Conservation (phyloP, 805 yeast genomes). For the Kregervanrija pseudodelftensis region DNA sequence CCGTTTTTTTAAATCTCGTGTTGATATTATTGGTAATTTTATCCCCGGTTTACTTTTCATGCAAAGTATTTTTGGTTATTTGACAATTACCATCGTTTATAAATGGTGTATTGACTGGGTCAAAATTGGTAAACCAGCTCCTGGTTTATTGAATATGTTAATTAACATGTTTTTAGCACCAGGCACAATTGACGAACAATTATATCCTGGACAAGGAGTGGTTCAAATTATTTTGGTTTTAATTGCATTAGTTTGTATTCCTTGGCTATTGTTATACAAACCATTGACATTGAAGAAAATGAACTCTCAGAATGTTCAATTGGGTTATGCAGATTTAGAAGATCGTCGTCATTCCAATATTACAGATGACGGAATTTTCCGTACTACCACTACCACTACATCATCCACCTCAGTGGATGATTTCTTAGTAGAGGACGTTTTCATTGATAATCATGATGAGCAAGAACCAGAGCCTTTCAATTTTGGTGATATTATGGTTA, state of each 20-base stretch:
- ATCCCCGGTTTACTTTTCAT: constrained; percentile 67
- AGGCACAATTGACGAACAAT: constrained; percentile 57
- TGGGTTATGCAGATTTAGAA: constrained; percentile 45
- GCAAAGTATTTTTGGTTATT: constrained; percentile 72
- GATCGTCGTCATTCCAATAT: constrained; percentile 8
- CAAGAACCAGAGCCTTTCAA: constrained; percentile 36
- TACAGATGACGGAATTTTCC: constrained; percentile 6
- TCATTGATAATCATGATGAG: constrained; percentile 20
- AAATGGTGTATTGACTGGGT: constrained; percentile 74
- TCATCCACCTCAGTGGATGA: constrained; percentile 30
- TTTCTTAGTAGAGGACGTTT: neutral
- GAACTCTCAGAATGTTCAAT: constrained; percentile 42
- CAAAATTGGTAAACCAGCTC: constrained; percentile 54
- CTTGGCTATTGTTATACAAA: constrained; percentile 63
- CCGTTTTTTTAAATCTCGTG: constrained; percentile 45
- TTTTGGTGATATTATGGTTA: constrained; percentile 68
- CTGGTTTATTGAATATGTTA: constrained; percentile 67
- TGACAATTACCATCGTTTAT: constrained; percentile 58
- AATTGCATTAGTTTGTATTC: constrained; percentile 61
- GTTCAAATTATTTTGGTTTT: constrained; percentile 53
- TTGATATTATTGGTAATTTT: constrained; percentile 67
- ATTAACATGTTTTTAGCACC: constrained; percentile 73
- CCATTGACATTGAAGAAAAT: constrained; percentile 41
- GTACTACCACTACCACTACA: neutral
- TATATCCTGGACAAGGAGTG: constrained; percentile 57